Base-by-base conservation (phyloP, 257 asterid species). In the Ilex asprella region DNA sequence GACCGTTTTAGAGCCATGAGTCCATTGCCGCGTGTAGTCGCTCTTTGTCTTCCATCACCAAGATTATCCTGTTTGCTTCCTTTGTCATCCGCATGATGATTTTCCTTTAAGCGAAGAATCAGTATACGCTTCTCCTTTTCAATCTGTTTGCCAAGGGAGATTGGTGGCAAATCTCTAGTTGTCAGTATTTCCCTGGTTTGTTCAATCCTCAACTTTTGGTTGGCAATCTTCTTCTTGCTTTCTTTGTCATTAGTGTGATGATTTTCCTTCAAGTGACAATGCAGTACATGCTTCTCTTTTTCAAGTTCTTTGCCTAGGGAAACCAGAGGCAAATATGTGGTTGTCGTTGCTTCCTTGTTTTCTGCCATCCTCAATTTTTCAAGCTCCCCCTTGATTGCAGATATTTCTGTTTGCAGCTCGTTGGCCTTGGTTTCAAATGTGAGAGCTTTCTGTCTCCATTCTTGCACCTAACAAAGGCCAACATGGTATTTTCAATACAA, bases 111-210 rank as follows among this genome's bases (percentile, higher is more conserved):
- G 27, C 65, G 82, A 11, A 67, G 82, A 11, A 67, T 74, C 41
- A 65, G 72, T 68, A 75, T 70, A 47, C 78, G 70, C 67, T 84
- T 86, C 82, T 86, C 98, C 75, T 78, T 86, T 8, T 89, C 92
- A 1, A 91, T 80, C 55, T 83, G 96, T 60, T 78, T 91, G 35
- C 86, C 90, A 4, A 86, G 55, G 14, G 94, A 82, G 60, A 86
- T 71, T 13, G 85, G 87, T 8, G 66, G 70, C 53, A 63, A 65
- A 30, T 72, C 70, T 27, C 62, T 71, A 10, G 59, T 67, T 29
- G 63, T 43, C 27, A 52, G 29, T 8, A 5, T 41, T 64, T 69
- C 76, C 35, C 30, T 30, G 14, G 10, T 67, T 69, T 46, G 67
- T 51, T 60, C 74, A 3, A 10, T 16, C 6, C 9, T 61, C 43